Conservation (phyloP, 352 stramenopile species). For the Aphanomyces stellatus region DNA sequence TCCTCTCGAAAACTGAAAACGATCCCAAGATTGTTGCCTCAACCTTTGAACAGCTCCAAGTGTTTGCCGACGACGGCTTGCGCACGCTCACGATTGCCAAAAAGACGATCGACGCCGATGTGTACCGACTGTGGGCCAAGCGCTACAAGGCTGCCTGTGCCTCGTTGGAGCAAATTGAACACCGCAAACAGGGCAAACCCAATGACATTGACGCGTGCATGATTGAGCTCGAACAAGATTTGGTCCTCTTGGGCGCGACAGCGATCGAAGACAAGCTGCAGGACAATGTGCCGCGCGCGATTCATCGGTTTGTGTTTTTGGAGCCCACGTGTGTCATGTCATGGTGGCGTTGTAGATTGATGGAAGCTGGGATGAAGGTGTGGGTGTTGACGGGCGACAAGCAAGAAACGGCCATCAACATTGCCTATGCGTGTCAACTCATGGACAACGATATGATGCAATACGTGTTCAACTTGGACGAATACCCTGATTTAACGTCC, state of each 20-base stretch:
- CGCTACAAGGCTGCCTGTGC: conserved; percentile 65
- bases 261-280: conserved; percentile 95
- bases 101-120: conserved; percentile 37
- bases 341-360: conserved; percentile 59
- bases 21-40: conserved; percentile 23
- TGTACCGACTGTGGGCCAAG: conserved; percentile 49
- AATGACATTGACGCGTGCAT: conserved; percentile 71
- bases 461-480: conserved; percentile 53
- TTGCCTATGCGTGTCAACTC: conserved; percentile 84
- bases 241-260: conserved; percentile 79
- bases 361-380: conserved; percentile 82
- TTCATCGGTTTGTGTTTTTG: too few species aligned
- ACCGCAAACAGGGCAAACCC: conserved; percentile 50
- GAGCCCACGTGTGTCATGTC: too few species aligned
- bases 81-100: conserved; percentile 79
- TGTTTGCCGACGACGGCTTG: conserved; percentile 74
- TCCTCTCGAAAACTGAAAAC: conserved; percentile 41
- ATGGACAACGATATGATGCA: conserved; percentile 84
- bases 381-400: conserved; percentile 94
- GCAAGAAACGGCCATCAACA: conserved; percentile 93
- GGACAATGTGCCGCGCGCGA: conserved; percentile 77
- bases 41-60: conserved; percentile 47
- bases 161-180: conserved; percentile 39
- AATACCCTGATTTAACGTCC: background rate
- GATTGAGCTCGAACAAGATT: conserved; percentile 69